Evolutionary conservation across 2,329 filamentous ascomycete genomes (phyloP).

Genomic region (Apiospora saccharicola): DNA sequence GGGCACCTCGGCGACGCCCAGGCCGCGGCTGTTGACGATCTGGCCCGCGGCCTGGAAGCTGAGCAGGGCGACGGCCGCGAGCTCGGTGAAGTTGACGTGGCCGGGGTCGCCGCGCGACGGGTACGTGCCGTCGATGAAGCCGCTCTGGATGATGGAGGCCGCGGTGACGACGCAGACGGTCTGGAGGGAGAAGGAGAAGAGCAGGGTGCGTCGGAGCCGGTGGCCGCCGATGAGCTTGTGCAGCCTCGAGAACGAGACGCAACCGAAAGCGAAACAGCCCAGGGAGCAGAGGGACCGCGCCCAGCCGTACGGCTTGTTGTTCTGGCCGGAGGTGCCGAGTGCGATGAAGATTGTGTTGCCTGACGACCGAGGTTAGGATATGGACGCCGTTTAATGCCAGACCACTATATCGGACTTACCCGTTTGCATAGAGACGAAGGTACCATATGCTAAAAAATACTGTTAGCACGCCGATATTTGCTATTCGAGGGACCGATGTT

Average conservation of each 20-base stretch:
- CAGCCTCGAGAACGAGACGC: conserved; percentile 47
- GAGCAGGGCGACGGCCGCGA: conserved; percentile 52
- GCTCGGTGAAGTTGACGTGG: conserved; percentile 38
- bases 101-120: conserved; percentile 36
- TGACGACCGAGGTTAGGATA: conserved; percentile 23
- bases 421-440: conserved; percentile 52
- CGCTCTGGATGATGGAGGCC: conserved; percentile 40
- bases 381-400: background rate
- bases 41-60: conserved; percentile 64
- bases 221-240: conserved; percentile 40
- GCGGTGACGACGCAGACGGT: conserved; percentile 38
- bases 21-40: conserved; percentile 58
- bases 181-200: conserved; percentile 39
- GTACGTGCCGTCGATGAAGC: conserved; percentile 39
- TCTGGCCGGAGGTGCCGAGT: conserved; percentile 48
- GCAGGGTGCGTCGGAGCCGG: conserved; percentile 38
- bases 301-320: conserved; percentile 50
- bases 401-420: conserved; percentile 31
- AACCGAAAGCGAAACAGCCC: conserved; percentile 50
- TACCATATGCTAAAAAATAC: conserved; percentile 45
- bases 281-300: conserved; percentile 52
- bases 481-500: background rate
- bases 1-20: conserved; percentile 62
- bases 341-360: conserved; percentile 53
- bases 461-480: background rate